Base-by-base conservation (phyloP, 371 early-diverging fungal genomes). In the Mortierella sp. region DNA sequence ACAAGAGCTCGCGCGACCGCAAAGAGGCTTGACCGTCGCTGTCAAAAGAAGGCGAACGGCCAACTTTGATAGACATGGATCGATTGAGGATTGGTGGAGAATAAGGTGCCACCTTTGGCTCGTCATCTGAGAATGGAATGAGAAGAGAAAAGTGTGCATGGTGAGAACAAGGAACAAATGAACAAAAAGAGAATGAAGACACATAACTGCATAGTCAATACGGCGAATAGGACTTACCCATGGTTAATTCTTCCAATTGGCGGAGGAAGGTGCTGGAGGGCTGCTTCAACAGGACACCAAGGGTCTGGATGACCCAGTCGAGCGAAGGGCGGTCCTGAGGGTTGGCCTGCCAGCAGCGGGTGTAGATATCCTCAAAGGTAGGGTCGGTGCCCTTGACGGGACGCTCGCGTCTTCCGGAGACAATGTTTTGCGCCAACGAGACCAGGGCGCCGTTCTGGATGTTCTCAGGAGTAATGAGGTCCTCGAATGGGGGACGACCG, bases 261-360 rank as follows among this genome's bases (percentile, higher is more conserved):
- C 82, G 79, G 27, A 75, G 38, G 32, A 86, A 16, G 18, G 60
- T 68, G 18, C 72, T 74, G 16, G 80, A 51, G 38, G 82, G 86
- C 24, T 82, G 82, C 65, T 79, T 86, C 63, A 86, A 70, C 1
- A 86, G 71, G 10, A 71, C 78, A 49, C 86, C 75, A 24, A 86
- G 82, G 7, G 77, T 79, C 35, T 86, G 79, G 21, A 86, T 77
- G n/a, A 86, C 51, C 86, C 77, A 77, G 14, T 86, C 82, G 29
- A 82, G 54, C 1, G 77, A 41, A 4, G 86, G 86, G 16, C 86
- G 86, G 29, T 86, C 86, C 55, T 77, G 76, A 21, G 86, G 86
- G 55, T 72, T 79, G 16, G 82, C 68, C 29, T 70, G 35, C 86
- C 86, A 86, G 72, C 86, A 86, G 24, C 80, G 60, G 2, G 79